Conservation (phyloP, 78 protist genomes). For the slime mould (Dictyostelium discoideum) region DNA sequence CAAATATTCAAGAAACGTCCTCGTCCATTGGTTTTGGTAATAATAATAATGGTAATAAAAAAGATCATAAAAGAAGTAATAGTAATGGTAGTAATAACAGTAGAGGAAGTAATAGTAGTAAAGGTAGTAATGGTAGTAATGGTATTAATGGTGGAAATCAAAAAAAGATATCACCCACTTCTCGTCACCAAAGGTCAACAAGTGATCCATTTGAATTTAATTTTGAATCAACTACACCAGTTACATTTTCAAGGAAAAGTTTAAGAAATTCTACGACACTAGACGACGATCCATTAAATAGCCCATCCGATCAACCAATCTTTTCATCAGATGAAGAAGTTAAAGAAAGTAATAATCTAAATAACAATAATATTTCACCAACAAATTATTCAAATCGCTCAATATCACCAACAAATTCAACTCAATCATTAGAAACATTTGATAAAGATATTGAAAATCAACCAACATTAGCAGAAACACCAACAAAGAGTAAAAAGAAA, state of each 20-base stretch:
- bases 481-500: not conserved
- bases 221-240: not conserved
- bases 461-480: not conserved
- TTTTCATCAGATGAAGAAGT: conserved; percentile 14
- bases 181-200: not conserved
- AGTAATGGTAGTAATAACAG: not conserved
- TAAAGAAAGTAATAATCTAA: not conserved
- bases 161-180: not conserved
- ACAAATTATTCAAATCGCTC: not conserved
- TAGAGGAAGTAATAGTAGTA: not conserved
- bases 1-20: conserved; percentile 1
- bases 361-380: not conserved
- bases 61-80: not conserved
- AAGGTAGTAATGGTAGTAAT: not conserved
- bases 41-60: not conserved
- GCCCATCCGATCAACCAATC: not conserved
- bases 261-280: not conserved
- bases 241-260: not conserved
- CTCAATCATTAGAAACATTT: not conserved
- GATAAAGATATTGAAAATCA: not conserved
- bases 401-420: not conserved
- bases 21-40: not conserved
- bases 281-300: not conserved
- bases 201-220: conserved; percentile 69
- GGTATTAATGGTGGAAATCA: not conserved